phyloP scores from a whole-genome alignment of 768 basidiomycete species.

The Leccinum incarnatum region DNA sequence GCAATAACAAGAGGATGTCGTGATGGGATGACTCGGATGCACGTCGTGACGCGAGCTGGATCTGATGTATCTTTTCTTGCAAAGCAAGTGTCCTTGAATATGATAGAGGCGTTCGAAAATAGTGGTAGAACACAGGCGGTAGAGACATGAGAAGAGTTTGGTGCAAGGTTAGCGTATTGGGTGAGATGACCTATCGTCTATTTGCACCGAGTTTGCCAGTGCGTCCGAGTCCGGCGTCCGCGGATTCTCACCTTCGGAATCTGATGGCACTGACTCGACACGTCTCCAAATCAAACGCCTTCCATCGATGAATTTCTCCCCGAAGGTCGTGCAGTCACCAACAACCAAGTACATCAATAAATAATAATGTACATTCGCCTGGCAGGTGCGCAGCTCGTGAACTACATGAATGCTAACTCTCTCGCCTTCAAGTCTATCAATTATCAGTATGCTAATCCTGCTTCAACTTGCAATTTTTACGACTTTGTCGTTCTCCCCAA shows the following conservation, averaged over 20 bases:
- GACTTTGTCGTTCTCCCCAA: constrained; percentile 19
- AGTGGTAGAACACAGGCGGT: constrained; percentile 73
- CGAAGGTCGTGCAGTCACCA: neutral
- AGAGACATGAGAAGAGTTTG: constrained; percentile 26
- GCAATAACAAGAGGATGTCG: constrained; percentile 73
- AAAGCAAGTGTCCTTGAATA: constrained; percentile 66
- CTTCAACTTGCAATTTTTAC: constrained; percentile 4
- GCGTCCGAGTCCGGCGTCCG: too few relatives aligned
- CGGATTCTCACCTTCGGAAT: neutral
- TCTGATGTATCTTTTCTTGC: constrained; percentile 67
- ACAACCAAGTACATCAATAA: neutral
- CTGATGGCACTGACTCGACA: too few relatives aligned
- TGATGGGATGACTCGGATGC: constrained; percentile 36
- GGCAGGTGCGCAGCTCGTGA: neutral
- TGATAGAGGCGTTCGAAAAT: constrained; percentile 74
- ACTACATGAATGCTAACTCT: neutral
- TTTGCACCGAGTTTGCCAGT: neutral
- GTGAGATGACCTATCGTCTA: neutral
- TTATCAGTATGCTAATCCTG: neutral
- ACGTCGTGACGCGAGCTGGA: constrained; percentile 58
- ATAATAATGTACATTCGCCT: neutral
- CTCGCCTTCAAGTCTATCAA: neutral
- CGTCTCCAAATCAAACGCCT: neutral
- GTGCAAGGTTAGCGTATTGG: neutral
- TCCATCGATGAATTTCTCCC: neutral